Evolutionary conservation across 2,329 filamentous ascomycete genomes (phyloP), one percentile per base, ranked within the genome.

Genomic region (Rhynchosporium graminicola): DNA sequence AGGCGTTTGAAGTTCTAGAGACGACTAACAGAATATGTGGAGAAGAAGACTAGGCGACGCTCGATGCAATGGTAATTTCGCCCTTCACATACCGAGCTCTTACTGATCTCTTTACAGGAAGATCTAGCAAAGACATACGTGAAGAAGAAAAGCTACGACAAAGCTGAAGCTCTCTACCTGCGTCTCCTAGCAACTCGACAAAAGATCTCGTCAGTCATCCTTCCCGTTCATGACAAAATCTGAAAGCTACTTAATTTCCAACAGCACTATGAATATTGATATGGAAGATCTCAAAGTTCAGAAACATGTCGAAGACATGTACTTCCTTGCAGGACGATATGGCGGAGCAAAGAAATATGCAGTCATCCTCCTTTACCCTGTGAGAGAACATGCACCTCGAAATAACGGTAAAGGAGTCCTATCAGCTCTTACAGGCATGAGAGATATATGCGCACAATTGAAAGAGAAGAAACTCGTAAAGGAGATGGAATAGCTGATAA

Each of bases 231-330:
- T 20, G 20, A 20, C 20, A 20, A 20, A 20, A 20, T 20, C 13
- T 26, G 4, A 20, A 28, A 10, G 10, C 28, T 7, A 10, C 5
- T 20, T 46, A 28, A 28, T 20, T 3, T 7, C 3, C 4, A 1
- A 7, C 45, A 46, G 45, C 5, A 46, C 45, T 6, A 46, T 8
- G 4, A 5, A 1, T 3, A n/a, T 52, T 15, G 50, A 52, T 9
- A 29, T 15, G 10, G 50, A 52, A 6, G 50, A 40, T 33, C 29
- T 52, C 13, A 33, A 38, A 33, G 20, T 33, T 2, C 31, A 9
- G 9, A 52, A 52, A 36, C 50, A n/a, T 12, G 31, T 52, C n/a
- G 50, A 52, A 38, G 50, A 52, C 12, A 38, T 52, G 50, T 52
- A 36, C 9, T 33, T 36, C 15, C 31, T 10, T n/a, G 33, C 50